Evolutionary conservation across 208 protist genomes (phyloP).

Genomic region (Leishmania arabica): DNA sequence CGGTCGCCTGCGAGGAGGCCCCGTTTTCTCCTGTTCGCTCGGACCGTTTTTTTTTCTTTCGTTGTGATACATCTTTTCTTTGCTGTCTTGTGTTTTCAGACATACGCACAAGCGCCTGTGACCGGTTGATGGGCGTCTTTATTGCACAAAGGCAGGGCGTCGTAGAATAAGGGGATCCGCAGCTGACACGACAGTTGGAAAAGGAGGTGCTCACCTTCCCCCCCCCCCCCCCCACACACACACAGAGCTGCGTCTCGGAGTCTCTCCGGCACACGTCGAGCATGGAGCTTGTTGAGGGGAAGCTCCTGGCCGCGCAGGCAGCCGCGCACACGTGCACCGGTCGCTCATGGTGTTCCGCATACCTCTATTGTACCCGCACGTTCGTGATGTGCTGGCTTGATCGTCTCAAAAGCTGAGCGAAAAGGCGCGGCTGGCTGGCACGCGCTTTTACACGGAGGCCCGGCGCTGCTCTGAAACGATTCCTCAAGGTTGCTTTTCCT

Average conservation of each 20-base stretch:
- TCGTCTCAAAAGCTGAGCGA: not conserved
- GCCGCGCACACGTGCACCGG: not conserved
- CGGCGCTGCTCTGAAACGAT: no score
- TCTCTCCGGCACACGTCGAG: not conserved
- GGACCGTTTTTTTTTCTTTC: not conserved
- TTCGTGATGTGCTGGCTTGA: not conserved
- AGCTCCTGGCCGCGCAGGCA: not conserved
- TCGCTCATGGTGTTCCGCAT: no score
- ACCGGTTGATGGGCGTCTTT: no score
- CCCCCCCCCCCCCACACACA: no score
- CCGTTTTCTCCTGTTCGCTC: not conserved
- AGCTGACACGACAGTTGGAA: not conserved
- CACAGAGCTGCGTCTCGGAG: not conserved
- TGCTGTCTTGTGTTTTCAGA: not conserved
- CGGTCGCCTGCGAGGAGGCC: not conserved
- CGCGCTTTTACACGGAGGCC: not conserved
- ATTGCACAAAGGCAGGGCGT: not conserved
- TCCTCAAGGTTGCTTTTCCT: not conserved
- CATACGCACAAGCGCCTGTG: not conserved
- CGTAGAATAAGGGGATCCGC: not conserved
- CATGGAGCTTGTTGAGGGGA: not conserved
- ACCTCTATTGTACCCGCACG: no score
- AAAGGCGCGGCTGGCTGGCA: not conserved
- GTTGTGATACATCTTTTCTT: not conserved
- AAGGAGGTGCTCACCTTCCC: not conserved